A percentile compares a stretch with the other conserved stretches of the same genome.
These are phyloP conservation scores for Leptographium lundbergii DNA, from an alignment of 2,329 filamentous ascomycete species.

Conservation along the genomic window DNA sequence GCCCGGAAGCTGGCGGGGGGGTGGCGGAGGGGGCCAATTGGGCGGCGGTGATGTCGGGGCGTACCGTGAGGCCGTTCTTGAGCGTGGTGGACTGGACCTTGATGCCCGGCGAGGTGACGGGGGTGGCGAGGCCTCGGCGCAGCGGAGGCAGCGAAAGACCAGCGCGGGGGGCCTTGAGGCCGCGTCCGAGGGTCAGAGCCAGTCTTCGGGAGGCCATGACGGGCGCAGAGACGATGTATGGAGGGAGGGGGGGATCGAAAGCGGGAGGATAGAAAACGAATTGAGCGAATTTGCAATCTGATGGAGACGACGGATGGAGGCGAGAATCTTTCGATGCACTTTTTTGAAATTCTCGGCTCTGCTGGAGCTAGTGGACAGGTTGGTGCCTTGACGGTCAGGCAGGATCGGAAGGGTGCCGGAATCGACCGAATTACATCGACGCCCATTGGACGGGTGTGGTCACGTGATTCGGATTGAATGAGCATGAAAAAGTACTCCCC, in stretches of 20 bases:
- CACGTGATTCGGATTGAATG: not conserved
- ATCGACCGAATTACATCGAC: slow-evolving; percentile 11
- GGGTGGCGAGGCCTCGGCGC: slow-evolving; percentile 81
- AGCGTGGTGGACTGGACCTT: slow-evolving; percentile 94
- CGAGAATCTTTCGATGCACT: slow-evolving; percentile 21
- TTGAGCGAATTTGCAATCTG: slow-evolving; percentile 32
- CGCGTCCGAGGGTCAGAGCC: slow-evolving; percentile 85
- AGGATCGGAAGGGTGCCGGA: slow-evolving; percentile 3
- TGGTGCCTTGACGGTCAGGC: slow-evolving; percentile 11
- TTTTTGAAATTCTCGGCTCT: slow-evolving; percentile 10
- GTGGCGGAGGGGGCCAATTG: slow-evolving; percentile 27
- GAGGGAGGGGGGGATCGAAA: slow-evolving; percentile 21
- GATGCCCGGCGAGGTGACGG: slow-evolving; percentile 47
- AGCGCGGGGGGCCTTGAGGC: slow-evolving; percentile 69
- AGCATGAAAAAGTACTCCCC: not conserved
- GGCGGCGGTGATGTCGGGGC: not conserved
- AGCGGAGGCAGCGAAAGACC: slow-evolving; percentile 69
- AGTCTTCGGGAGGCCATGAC: slow-evolving; percentile 94
- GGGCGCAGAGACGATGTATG: slow-evolving; percentile 24
- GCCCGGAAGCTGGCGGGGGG: slow-evolving; percentile 3
- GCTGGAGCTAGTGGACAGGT: slow-evolving; percentile 8
- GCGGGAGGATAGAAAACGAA: slow-evolving; percentile 15
- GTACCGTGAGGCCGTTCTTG: slow-evolving; percentile 92
- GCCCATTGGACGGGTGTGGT: slow-evolving; percentile 1
- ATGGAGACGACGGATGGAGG: slow-evolving; percentile 8